These are phyloP conservation scores for Russula foetens DNA, from an alignment of 768 basidiomycete species.

Conservation along the genomic window DNA sequence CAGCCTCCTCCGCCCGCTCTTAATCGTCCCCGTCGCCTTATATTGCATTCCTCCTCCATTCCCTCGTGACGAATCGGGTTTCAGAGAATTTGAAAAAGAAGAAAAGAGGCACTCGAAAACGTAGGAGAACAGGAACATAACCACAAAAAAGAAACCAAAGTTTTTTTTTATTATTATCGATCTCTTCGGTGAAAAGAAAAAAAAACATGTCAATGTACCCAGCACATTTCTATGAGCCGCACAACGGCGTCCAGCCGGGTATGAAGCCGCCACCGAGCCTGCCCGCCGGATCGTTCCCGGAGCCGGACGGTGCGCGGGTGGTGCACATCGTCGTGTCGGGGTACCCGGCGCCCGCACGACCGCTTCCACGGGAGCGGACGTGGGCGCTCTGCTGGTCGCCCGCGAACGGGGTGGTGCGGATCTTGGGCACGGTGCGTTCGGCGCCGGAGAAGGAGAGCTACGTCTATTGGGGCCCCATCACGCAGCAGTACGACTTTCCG, in stretches of 20 bases:
- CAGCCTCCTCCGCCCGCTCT: not conserved
- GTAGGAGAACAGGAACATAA: not conserved
- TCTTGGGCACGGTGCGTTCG: not conserved
- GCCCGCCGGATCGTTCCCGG: constrained; percentile 12
- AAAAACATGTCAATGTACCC: constrained; percentile 8
- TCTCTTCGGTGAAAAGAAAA: too few species aligned
- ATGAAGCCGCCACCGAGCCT: constrained; percentile 17
- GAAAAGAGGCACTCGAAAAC: not conserved
- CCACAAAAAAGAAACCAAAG: not conserved
- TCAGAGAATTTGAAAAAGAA: not conserved
- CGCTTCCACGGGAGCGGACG: constrained; percentile 14
- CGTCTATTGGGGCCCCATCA: constrained; percentile 19
- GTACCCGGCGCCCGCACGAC: constrained; percentile 10
- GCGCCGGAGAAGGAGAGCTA: constrained; percentile 16
- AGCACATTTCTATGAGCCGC: constrained; percentile 17
- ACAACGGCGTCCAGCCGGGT: constrained; percentile 17
- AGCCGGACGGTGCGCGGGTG: constrained; percentile 9
- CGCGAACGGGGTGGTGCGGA: constrained; percentile 2
- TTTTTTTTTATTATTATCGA: too few species aligned
- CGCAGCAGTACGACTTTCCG: constrained; percentile 7
- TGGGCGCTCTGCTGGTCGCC: constrained; percentile 19
- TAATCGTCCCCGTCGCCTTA: not conserved
- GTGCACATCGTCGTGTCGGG: constrained; percentile 19
- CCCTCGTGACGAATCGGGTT: not conserved
- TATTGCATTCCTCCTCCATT: not conserved